Conservation (phyloP, 2,329 filamentous ascomycete species). For the Diaporthe caulivora region DNA sequence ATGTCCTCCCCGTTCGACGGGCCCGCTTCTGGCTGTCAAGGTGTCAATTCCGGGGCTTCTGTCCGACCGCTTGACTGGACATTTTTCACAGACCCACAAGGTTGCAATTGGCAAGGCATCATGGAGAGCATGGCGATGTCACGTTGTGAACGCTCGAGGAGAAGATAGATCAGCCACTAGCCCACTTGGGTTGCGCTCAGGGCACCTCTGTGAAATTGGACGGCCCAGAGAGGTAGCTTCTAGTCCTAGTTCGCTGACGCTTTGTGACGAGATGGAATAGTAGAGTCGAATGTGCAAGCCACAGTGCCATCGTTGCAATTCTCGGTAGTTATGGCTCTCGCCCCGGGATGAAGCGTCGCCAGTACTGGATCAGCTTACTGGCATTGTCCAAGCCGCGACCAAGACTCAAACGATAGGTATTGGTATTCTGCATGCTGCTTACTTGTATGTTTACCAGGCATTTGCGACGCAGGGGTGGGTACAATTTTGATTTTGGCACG, state of each 20-base stretch:
- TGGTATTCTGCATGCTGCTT: neutral
- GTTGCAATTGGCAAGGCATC: slow-evolving; percentile 2
- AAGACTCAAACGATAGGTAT: neutral
- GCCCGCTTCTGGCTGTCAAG: neutral
- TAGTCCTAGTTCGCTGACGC: neutral
- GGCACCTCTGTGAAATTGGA: slow-evolving; percentile 4
- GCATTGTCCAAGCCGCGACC: neutral
- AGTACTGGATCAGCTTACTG: neutral
- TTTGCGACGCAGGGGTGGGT: neutral
- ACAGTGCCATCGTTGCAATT: neutral
- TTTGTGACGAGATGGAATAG: neutral
- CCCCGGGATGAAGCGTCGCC: neutral
- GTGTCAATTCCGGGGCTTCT: neutral
- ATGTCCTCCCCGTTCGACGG: neutral
- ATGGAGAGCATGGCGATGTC: neutral
- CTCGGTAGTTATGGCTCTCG: neutral
- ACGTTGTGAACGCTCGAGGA: neutral
- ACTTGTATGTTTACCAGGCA: neutral
- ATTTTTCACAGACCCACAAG: slow-evolving; percentile 4
- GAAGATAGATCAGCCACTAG: slow-evolving; percentile 13
- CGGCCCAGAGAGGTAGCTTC: slow-evolving; percentile 3
- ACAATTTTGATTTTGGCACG: neutral
- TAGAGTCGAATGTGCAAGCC: neutral
- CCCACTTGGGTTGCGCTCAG: slow-evolving; percentile 13
- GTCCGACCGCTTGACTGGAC: neutral